Conservation (phyloP, 1,139 yeast genomes). For the Diutina sp. region DNA sequence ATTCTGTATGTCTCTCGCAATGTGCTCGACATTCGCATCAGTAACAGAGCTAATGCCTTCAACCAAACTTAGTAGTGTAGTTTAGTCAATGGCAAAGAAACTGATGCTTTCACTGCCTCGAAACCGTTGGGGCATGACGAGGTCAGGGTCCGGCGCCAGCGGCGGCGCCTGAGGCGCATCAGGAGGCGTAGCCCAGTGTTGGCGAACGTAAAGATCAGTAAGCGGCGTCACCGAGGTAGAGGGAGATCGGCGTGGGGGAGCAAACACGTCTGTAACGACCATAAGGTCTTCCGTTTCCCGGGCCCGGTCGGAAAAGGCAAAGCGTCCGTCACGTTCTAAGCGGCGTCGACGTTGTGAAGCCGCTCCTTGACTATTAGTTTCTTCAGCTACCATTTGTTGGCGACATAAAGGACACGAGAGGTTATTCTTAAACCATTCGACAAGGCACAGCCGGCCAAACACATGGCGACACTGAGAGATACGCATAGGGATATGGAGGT, state of each 20-base stretch:
- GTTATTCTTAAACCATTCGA: slow-evolving; percentile 29
- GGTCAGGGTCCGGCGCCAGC: slow-evolving; percentile 5
- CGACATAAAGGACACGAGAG: slow-evolving; percentile 35
- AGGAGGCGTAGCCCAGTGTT: slow-evolving; percentile 21
- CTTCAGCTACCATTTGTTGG: slow-evolving; percentile 22
- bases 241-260: slow-evolving; percentile 24
- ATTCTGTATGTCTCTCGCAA: too few relatives aligned
- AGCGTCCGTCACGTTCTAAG: not conserved
- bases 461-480: slow-evolving; percentile 32
- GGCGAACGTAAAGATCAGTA: slow-evolving; percentile 28
- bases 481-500: slow-evolving; percentile 26
- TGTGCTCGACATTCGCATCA: too few relatives aligned
- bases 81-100: not conserved
- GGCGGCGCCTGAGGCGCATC: slow-evolving; percentile 2
- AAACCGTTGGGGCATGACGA: not conserved
- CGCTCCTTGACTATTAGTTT: not conserved
- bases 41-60: too few relatives aligned
- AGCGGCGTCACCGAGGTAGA: slow-evolving; percentile 28
- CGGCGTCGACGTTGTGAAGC: not conserved
- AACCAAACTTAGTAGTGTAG: not conserved
- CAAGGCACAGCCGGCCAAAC: slow-evolving; percentile 29
- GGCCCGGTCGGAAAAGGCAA: not conserved
- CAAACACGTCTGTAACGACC: slow-evolving; percentile 25
- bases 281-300: not conserved
- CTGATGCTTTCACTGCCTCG: not conserved